Evolutionary conservation across 345 rosid species (phyloP).

Genomic region (Hibiscus trionum): DNA sequence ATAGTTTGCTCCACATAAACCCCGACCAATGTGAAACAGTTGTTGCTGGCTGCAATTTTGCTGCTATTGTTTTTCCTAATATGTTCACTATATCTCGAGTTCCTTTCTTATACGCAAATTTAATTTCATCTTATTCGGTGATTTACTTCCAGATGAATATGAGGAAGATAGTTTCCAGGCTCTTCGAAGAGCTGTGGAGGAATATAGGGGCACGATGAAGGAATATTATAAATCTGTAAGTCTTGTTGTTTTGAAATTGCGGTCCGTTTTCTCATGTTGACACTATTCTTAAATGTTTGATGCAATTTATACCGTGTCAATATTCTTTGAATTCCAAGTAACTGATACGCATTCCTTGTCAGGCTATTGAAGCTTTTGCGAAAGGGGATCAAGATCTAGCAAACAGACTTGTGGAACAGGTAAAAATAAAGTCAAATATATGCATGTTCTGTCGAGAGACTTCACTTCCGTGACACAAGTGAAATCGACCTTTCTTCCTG

Average conservation of each 20-base stretch:
- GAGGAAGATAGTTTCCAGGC: conserved; percentile 37
- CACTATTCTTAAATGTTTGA: neutral
- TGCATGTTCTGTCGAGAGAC: neutral
- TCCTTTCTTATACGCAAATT: neutral
- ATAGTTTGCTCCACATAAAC: neutral
- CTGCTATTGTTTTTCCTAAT: neutral
- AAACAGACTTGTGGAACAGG: conserved; percentile 38
- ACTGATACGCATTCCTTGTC: conserved; percentile 13
- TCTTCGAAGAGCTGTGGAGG: conserved; percentile 50
- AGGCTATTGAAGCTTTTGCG: conserved; percentile 47
- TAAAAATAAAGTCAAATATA: conserved; percentile 6
- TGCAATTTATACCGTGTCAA: neutral
- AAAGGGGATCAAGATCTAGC: conserved; percentile 36
- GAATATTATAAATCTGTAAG: conserved; percentile 50
- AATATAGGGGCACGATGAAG: conserved; percentile 45
- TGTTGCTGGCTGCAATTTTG: neutral
- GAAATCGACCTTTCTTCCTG: neutral
- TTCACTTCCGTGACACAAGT: neutral
- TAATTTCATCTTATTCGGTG: neutral
- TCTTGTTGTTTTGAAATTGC: neutral
- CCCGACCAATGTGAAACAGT: neutral
- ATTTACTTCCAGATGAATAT: conserved; percentile 12
- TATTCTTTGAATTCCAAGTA: conserved; percentile 1
- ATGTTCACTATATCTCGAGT: neutral
- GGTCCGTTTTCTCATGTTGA: neutral